A percentile compares a stretch with the other conserved stretches of the same genome.
These are phyloP conservation scores for Rosa persica DNA, from an alignment of 306 rosid species.

Conservation along the genomic window DNA sequence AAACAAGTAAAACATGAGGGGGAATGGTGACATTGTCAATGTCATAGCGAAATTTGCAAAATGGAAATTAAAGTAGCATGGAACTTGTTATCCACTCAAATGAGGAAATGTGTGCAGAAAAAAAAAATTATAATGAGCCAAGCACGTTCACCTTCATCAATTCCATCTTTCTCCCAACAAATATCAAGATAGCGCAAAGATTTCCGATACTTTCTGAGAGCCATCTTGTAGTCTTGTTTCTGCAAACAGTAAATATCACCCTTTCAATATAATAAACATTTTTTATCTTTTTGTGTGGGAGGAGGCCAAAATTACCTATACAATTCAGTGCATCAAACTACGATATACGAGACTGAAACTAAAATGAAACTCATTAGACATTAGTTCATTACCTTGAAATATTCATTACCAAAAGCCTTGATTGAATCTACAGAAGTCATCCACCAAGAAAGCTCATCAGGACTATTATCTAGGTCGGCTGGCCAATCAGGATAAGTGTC, in stretches of 20 bases:
- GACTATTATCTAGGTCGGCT: slow-evolving; percentile 64
- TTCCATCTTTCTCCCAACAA: slow-evolving; percentile 94
- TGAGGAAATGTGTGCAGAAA: not conserved
- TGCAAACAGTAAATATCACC: slow-evolving; percentile 21
- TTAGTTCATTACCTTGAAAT: slow-evolving; percentile 54
- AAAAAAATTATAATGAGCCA: not conserved
- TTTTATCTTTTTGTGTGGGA: not conserved
- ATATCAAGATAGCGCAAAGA: slow-evolving; percentile 78
- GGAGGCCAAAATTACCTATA: too few species aligned
- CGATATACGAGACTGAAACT: not conserved
- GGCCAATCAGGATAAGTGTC: slow-evolving; percentile 94
- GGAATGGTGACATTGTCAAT: not conserved
- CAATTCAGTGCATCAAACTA: not conserved
- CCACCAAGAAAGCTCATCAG: slow-evolving; percentile 83
- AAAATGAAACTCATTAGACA: not conserved
- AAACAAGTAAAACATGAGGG: slow-evolving; percentile 16
- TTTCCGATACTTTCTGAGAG: slow-evolving; percentile 77
- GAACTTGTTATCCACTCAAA: slow-evolving; percentile 13
- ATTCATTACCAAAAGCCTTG: slow-evolving; percentile 70
- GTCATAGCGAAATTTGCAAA: not conserved
- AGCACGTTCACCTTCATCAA: slow-evolving; percentile 61
- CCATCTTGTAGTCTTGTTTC: slow-evolving; percentile 88
- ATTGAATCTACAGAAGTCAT: slow-evolving; percentile 64
- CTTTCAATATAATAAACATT: not conserved
- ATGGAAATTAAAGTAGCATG: not conserved